These are phyloP conservation scores for Trichomonascaceae sp. DNA, from an alignment of 1,139 yeast species.

Conservation along the genomic window DNA sequence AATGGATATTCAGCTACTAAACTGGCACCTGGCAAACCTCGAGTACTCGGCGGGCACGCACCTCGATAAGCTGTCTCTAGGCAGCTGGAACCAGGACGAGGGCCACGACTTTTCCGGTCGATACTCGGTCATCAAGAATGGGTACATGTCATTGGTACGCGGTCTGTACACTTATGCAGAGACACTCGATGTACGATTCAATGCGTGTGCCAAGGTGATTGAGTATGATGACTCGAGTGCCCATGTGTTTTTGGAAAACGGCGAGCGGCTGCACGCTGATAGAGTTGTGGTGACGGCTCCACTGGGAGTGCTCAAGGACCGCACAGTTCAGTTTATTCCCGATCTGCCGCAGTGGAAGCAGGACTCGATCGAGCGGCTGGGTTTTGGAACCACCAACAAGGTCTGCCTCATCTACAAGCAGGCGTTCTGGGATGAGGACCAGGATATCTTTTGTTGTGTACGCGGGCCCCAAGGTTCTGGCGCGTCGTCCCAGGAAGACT, in stretches of 20 bases:
- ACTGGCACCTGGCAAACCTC: conserved; percentile 32
- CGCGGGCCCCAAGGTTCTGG: conserved; percentile 13
- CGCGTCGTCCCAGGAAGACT: conserved; percentile 13
- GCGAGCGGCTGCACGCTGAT: conserved; percentile 29
- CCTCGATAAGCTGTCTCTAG: conserved; percentile 25
- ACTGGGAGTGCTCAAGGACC: conserved; percentile 29
- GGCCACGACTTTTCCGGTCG: conserved; percentile 30
- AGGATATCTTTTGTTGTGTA: conserved; percentile 26
- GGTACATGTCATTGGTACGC: conserved; percentile 25
- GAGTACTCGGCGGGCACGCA: conserved; percentile 29
- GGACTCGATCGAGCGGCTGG: conserved; percentile 29
- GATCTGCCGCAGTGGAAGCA: conserved; percentile 32
- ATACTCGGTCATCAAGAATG: conserved; percentile 28
- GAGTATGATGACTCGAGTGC: conserved; percentile 24
- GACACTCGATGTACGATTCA: conserved; percentile 29
- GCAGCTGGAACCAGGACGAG: conserved; percentile 32
- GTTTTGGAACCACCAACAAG: conserved; percentile 29
- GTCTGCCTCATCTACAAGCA: conserved; percentile 26
- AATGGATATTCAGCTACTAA: conserved; percentile 25
- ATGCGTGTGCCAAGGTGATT: conserved; percentile 27
- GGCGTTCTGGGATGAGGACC: conserved; percentile 30
- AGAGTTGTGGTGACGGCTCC: conserved; percentile 30
- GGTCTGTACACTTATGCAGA: conserved; percentile 30
- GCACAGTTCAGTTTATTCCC: conserved; percentile 30
- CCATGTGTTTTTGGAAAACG: conserved; percentile 27